Base-by-base conservation (phyloP, 1,284 basidiomycete species). In the Pyrrhoderma noxium region DNA sequence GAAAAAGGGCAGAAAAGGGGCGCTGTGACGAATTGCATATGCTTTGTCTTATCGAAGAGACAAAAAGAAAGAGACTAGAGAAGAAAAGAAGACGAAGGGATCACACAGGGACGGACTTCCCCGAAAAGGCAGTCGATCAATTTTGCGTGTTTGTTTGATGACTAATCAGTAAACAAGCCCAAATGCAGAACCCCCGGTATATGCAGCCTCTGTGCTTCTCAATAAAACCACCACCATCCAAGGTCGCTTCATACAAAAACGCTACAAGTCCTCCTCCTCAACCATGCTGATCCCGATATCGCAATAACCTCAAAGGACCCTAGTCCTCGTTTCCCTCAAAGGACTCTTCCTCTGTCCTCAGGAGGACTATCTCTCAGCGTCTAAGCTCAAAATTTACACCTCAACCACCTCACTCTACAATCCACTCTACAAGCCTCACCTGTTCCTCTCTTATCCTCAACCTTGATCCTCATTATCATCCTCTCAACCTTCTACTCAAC, bases 231-330 rank as follows among this genome's bases (percentile, higher is more conserved):
- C 27, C 31, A 13, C 36, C 23, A 21, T 35, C 47, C 19, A 31
- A 31, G 27, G 27, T 31, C 27, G 5, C 27, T 11, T 38, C 8
- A 8, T 16, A 25, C 35, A n/a, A 34, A 45, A 23, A 16, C 16
- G 31, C 38, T 21, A 25, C 45, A 22, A 18, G 16, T 27, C 18
- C 38, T 18, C 38, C 19, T 37, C 25, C 45, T 52, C 38, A 42
- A 46, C 35, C 18, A 52, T 52, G 51, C 14, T 18, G 39, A 16
- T 18, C 23, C 38, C 39, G 25, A 47, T 52, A 52, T 52, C 45
- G 42, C 45, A 52, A 52, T 47, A 52, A 41, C 45, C 25, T 14
- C 9, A 25, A 13, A 19, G 36, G 41, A 21, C 52, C 45, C 22
- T 36, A 34, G 42, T 47, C 51, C 22, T 44, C 40, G 5, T 13